These are phyloP conservation scores for Phaeoacremonium minimum DNA, from an alignment of 2,329 filamentous ascomycete genomes.

Conservation along the genomic window DNA sequence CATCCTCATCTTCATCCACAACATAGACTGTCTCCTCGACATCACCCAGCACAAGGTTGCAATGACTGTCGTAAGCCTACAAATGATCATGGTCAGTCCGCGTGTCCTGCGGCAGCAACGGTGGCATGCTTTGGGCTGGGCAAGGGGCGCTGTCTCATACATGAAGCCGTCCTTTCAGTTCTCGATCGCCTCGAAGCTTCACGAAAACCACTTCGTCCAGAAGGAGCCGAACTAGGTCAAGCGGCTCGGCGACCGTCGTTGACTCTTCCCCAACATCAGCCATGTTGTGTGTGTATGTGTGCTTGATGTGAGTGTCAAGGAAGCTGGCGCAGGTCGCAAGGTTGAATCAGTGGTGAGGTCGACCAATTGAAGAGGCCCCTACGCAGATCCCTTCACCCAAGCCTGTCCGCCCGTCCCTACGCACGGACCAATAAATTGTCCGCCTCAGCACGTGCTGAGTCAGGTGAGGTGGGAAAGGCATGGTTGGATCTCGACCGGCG, in stretches of 20 bases:
- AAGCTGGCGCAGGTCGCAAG: too few species aligned
- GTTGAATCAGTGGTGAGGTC: too few species aligned
- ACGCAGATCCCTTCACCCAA: too few species aligned
- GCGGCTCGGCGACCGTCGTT: conserved; percentile 77
- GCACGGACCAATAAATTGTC: too few species aligned
- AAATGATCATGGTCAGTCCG: conserved; percentile 3
- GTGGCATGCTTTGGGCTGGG: background rate
- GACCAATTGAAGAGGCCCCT: too few species aligned
- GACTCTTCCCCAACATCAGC: conserved; percentile 76
- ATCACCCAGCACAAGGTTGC: conserved; percentile 92
- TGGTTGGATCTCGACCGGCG: too few species aligned
- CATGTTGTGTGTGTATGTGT: too few species aligned
- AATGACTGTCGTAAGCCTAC: conserved; percentile 97
- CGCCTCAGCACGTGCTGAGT: too few species aligned
- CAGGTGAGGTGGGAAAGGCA: too few species aligned
- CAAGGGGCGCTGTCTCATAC: conserved; percentile 63
- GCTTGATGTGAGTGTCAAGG: too few species aligned
- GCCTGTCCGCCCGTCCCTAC: too few species aligned
- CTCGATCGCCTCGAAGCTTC: conserved; percentile 91
- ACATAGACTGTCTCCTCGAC: conserved; percentile 97
- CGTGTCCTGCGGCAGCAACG: background rate
- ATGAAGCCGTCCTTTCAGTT: conserved; percentile 91
- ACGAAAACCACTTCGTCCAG: conserved; percentile 97
- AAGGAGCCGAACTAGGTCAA: conserved; percentile 91
- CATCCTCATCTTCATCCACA: conserved; percentile 82